Percentiles rank a stretch among this genome's conserved stretches.
These are phyloP conservation scores for Suillus occidentalis DNA, from an alignment of 768 basidiomycete genomes.

Conservation along the genomic window DNA sequence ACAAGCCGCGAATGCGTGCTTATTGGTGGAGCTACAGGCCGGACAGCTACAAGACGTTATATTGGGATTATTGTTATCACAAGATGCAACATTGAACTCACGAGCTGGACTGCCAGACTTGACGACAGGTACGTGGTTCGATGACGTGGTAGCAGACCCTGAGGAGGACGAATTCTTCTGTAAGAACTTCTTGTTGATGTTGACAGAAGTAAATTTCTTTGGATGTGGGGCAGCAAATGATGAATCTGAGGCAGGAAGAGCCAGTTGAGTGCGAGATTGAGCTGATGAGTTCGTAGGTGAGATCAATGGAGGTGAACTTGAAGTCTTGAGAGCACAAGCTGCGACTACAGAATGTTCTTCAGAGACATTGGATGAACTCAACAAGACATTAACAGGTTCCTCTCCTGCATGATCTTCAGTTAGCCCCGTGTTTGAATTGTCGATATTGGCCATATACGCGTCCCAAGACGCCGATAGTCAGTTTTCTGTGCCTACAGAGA, in stretches of 20 bases:
- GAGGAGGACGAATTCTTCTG: constrained; percentile 79
- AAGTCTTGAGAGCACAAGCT: constrained; percentile 11
- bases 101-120: constrained; percentile 56
- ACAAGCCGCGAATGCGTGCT: constrained; percentile 77
- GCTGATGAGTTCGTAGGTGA: constrained; percentile 19
- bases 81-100: constrained; percentile 34
- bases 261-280: constrained; percentile 10
- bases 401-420: constrained; percentile 36
- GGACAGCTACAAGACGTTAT: constrained; percentile 37
- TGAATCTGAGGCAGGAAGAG: constrained; percentile 15
- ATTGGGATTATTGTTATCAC: background rate
- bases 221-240: constrained; percentile 47
- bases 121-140: constrained; percentile 38
- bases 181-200: constrained; percentile 96
- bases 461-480: constrained; percentile 54
- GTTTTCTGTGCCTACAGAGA: constrained; percentile 9
- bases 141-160: constrained; percentile 43
- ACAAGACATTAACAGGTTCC: constrained; percentile 6
- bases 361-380: constrained; percentile 13
- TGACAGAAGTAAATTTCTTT: constrained; percentile 87
- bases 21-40: constrained; percentile 55
- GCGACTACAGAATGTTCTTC: constrained; percentile 18
- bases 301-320: constrained; percentile 13
- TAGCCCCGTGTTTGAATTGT: constrained; percentile 45
- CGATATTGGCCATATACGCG: constrained; percentile 82